Evolutionary conservation across 306 rosid genomes (phyloP).

Genomic region (Quercus ilex): DNA sequence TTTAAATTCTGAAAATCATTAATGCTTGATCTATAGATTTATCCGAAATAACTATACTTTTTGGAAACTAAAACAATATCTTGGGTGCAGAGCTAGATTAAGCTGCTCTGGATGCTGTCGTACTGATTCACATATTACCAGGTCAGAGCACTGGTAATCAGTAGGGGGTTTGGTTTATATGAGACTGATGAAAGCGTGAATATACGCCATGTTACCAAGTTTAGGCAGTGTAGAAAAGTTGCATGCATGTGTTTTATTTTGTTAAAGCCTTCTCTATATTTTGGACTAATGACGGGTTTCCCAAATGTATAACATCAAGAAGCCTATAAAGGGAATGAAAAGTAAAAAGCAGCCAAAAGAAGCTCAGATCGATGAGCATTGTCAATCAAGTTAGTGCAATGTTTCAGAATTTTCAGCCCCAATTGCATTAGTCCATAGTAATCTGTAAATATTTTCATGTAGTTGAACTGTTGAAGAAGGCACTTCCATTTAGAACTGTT

Average conservation of each 20-base stretch:
- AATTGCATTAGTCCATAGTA: background rate
- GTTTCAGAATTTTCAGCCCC: background rate
- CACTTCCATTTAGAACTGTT: background rate
- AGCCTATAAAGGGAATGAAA: conserved; percentile 28
- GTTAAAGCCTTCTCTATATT: background rate
- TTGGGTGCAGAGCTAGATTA: conserved; percentile 72
- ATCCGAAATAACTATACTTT: background rate
- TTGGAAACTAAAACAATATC: conserved; percentile 4
- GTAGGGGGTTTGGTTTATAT: no score
- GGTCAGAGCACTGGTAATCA: background rate
- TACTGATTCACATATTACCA: conserved; percentile 58
- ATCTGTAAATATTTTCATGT: conserved; percentile 18
- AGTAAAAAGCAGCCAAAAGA: conserved; percentile 16
- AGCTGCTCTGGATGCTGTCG: conserved; percentile 93
- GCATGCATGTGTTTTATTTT: background rate
- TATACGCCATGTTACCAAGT: no score
- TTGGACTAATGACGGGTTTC: conserved; percentile 44
- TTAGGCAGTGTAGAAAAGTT: no score
- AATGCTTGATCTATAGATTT: background rate
- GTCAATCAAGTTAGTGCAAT: background rate
- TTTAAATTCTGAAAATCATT: background rate
- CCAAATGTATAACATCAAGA: conserved; percentile 46
- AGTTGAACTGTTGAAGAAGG: background rate
- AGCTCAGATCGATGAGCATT: conserved; percentile 20
- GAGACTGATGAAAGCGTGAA: no score